Percentiles rank a stretch among this genome's conserved stretches.
Conservation (phyloP, 2,329 filamentous ascomycete species). For the Colletotrichum limetticola region DNA sequence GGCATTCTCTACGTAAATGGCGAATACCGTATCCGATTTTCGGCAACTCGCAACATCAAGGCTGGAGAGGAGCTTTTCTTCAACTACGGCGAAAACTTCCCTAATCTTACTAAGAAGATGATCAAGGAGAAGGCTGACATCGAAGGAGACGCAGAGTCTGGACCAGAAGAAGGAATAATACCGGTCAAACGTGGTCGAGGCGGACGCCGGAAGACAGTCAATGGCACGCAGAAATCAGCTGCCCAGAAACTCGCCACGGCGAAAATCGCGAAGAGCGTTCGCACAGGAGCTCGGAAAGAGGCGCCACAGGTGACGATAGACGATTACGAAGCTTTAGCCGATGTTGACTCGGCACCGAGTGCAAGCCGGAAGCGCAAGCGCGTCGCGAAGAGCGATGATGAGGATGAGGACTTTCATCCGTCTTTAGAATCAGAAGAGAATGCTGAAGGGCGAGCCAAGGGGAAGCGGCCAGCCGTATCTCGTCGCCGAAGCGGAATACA, state of each 20-base stretch:
- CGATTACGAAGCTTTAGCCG: conserved; percentile 27
- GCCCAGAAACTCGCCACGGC: conserved; percentile 20
- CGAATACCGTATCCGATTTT: conserved; percentile 80
- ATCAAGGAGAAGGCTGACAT: conserved; percentile 53
- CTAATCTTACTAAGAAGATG: conserved; percentile 67
- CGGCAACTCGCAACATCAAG: conserved; percentile 72
- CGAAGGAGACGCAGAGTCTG: conserved; percentile 29
- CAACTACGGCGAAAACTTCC: conserved; percentile 79
- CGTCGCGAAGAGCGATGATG: conserved; percentile 22
- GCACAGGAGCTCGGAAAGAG: conserved; percentile 32
- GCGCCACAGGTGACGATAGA: conserved; percentile 24
- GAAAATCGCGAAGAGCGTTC: conserved; percentile 30
- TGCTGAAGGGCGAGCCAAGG: not conserved
- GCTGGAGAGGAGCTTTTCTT: conserved; percentile 84
- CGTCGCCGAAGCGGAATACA: conserved; percentile 9
- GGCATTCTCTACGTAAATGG: conserved; percentile 79
- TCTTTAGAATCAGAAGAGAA: conserved; percentile 30
- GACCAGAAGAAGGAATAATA: conserved; percentile 1
- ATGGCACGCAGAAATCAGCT: conserved; percentile 11
- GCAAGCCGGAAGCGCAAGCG: conserved; percentile 28
- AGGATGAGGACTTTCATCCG: conserved; percentile 33
- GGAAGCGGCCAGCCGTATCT: not conserved
- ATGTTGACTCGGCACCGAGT: conserved; percentile 7
- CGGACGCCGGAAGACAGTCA: conserved; percentile 3
- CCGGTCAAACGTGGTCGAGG: conserved; percentile 23